Evolutionary conservation across 352 stramenopile genomes (phyloP).

Genomic region (Phytophthora podocarpi): DNA sequence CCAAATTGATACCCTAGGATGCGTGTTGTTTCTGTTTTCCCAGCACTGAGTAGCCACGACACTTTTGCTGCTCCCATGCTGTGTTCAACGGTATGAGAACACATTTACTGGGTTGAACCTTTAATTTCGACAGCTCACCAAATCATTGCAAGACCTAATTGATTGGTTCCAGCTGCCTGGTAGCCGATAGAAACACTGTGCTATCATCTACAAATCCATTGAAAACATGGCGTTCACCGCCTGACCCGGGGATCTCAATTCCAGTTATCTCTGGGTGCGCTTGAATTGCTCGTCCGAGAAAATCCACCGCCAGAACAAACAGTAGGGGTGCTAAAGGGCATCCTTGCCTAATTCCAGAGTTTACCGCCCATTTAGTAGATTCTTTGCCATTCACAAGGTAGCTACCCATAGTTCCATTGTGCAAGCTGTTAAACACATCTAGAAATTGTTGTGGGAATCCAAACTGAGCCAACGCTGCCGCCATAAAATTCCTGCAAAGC

Average conservation of each 20-base stretch:
- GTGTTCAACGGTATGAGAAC: neutral
- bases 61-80: neutral
- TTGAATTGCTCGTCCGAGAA: neutral
- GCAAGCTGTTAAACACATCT: neutral
- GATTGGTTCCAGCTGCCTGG: neutral
- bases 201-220: slow-evolving; percentile 11
- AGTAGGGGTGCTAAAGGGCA: slow-evolving; percentile 5
- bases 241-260: neutral
- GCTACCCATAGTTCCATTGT: neutral
- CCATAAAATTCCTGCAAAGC: neutral
- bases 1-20: neutral
- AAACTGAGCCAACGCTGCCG: neutral
- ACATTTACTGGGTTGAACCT: neutral
- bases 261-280: neutral
- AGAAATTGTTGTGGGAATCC: neutral
- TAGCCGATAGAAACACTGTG: slow-evolving; percentile 4
- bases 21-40: neutral
- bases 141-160: neutral
- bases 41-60: neutral
- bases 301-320: slow-evolving; percentile 8
- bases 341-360: slow-evolving; percentile 11
- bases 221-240: neutral
- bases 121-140: neutral
- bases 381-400: neutral
- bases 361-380: slow-evolving; percentile 3